Base-by-base conservation (phyloP, 202 grass and related monocot genomes). In the Brachypodium distachyon region DNA sequence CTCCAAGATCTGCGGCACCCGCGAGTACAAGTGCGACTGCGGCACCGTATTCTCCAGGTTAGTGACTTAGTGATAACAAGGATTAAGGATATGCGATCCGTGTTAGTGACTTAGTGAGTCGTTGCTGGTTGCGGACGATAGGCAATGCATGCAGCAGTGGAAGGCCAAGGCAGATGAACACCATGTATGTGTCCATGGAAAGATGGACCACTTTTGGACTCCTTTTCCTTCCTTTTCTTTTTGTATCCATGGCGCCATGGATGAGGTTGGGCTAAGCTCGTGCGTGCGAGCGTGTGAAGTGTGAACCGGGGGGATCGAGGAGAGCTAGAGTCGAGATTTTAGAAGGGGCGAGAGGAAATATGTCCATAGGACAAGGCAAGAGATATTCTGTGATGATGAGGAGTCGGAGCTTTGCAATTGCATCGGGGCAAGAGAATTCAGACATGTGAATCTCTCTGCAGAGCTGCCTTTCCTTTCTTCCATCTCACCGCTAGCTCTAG, bases 1-100 rank as follows among this genome's bases (percentile, higher is more conserved):
- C 69, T 81, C 82, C 83, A 97, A 97, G 83, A 88, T 93, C 51
- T 93, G 90, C 75, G 93, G 93, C 77, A 97, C 93, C 1, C 52
- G 90, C 23, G 93, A 97, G 81, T 97, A 97, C 53, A 91, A 87
- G 77, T 97, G 93, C 80, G 88, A 91, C 75, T 97, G 93, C 83
- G 93, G 93, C 12, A 91, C 83, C 14, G 77, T 97, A 77, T 97
- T 97, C 78, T 91, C 93, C 54, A 93, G 93, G 90, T 97, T 52
- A 19, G 49, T 19, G 49, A 52, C n/a, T 52, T 44, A 13, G 42
- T 13, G n/a, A n/a, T n/a, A n/a, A n/a, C n/a, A n/a, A n/a, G n/a
- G n/a, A n/a, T n/a, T n/a, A n/a, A n/a, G n/a, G n/a, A n/a, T n/a
- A n/a, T 52, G 49, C 22, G 49, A 52, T 52, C 22, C 17, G 49